Base-by-base conservation (phyloP, 2,329 filamentous ascomycete genomes). In the Lithohypha guttulata region DNA sequence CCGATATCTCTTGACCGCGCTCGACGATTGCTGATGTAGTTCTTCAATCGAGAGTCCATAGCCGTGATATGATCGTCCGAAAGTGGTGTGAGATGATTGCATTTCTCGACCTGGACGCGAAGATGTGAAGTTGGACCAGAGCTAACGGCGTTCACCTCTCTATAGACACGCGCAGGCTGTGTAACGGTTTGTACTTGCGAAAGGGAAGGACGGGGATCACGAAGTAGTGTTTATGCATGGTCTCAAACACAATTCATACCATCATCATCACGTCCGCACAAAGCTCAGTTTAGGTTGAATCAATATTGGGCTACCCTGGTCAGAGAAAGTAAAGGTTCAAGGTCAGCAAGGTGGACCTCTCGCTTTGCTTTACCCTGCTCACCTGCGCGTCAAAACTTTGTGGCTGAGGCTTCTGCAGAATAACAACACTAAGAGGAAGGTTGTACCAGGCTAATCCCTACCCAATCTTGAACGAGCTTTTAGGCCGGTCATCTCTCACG, bases 201-300 rank as follows among this genome's bases (percentile, higher is more conserved):
- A 7, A 19, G 19, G 7, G n/a, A 31, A 31, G 15, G 27, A 22
- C 23, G 20, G n/a, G 13, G 17, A 13, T 6, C 13, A 17, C 11
- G 30, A 17, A 21, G 10, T 21, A 17, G 28, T 6, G 18, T 11
- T 10, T 5, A 19, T 21, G 27, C 35, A 31, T 31, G 23, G 35
- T 39, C 18, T 39, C 27, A 31, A 39, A 30, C 26, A 31, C 10
- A 38, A 28, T n/a, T 30, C 35, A 39, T 39, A 19, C 15, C 7
- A 19, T 39, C 17, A 27, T 18, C 6, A 15, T 10, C 22, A 8
- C 22, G n/a, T n/a, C n/a, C n/a, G 35, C 27, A 39, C 14, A 22
- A 11, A 21, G 6, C 23, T 39, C 27, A 31, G 26, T 21, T 39
- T 31, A 21, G 31, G n/a, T 31, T 31, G 35, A 39, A 39, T 30